Conservation (phyloP, 352 stramenopile species). For the Aphanomyces invadans region DNA sequence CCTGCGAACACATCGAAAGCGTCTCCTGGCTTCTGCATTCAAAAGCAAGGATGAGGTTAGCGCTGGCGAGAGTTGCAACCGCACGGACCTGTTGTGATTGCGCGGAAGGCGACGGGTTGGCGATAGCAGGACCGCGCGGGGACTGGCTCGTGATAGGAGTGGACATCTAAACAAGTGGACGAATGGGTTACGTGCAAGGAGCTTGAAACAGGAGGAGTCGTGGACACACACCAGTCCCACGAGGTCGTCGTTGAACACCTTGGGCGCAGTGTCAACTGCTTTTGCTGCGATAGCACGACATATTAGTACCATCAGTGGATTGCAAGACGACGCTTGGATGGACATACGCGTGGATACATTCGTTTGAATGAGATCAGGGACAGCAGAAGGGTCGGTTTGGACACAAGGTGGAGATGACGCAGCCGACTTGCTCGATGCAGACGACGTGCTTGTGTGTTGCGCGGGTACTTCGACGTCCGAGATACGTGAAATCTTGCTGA, state of each 20-base stretch:
- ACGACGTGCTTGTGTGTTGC: conserved; percentile 27
- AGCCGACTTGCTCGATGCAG: conserved; percentile 11
- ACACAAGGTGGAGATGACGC: conserved; percentile 23
- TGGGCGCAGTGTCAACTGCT: conserved; percentile 43
- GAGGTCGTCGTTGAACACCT: conserved; percentile 75
- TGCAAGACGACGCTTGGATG: conserved; percentile 26
- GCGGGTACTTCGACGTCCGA: conserved; percentile 37
- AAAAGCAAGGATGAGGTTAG: not conserved
- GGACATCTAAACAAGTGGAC: conserved; percentile 6
- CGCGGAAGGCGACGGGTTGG: conserved; percentile 33
- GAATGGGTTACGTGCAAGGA: not conserved
- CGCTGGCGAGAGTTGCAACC: not conserved
- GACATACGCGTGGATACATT: conserved; percentile 27
- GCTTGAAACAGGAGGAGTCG: not conserved
- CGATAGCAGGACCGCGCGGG: conserved; percentile 30
- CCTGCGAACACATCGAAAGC: conserved; percentile 70
- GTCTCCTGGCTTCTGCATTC: conserved; percentile 35
- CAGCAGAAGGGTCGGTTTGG: conserved; percentile 24
- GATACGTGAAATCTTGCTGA: conserved; percentile 74
- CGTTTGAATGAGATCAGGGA: conserved; percentile 71
- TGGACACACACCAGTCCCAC: conserved; percentile 61
- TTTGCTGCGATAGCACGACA: conserved; percentile 33
- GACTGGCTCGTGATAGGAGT: conserved; percentile 23
- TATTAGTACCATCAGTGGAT: not conserved
- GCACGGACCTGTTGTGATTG: not conserved